Percentiles rank a stretch among this genome's conserved stretches.
Conservation (phyloP, 2,329 filamentous ascomycete genomes). For the Fusarium sambucinum region DNA sequence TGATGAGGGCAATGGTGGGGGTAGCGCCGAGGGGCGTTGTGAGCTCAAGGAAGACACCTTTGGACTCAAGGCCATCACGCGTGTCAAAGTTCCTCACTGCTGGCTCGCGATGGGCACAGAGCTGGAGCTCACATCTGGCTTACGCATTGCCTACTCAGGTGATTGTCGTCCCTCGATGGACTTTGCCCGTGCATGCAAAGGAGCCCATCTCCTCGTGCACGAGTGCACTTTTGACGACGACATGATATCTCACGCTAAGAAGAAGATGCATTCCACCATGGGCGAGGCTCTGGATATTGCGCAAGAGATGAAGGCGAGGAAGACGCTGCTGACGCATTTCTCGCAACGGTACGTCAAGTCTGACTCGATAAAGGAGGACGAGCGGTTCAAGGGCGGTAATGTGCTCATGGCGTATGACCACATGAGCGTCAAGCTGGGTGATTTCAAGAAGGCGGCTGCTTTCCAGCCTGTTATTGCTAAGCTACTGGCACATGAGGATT, state of each 20-base stretch:
- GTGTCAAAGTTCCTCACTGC: slow-evolving; percentile 81
- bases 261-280: slow-evolving; percentile 92
- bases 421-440: slow-evolving; percentile 78
- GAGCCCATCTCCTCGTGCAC: slow-evolving; percentile 88
- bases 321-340: slow-evolving; percentile 92
- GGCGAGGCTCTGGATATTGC: slow-evolving; percentile 86
- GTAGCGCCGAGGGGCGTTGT: slow-evolving; percentile 52
- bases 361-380: slow-evolving; percentile 48
- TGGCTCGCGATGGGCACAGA: slow-evolving; percentile 79
- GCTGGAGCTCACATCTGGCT: slow-evolving; percentile 80
- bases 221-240: slow-evolving; percentile 97
- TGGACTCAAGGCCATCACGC: slow-evolving; percentile 75
- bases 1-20: slow-evolving; percentile 29
- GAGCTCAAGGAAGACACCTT: slow-evolving; percentile 61
- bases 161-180: slow-evolving; percentile 83
- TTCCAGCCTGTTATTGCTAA: slow-evolving; percentile 45
- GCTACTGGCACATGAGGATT: slow-evolving; percentile 28
- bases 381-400: slow-evolving; percentile 54
- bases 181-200: slow-evolving; percentile 78
- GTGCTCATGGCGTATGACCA: slow-evolving; percentile 83
- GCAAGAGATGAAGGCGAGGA: slow-evolving; percentile 79
- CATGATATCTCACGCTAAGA: slow-evolving; percentile 78
- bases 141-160: slow-evolving; percentile 93
- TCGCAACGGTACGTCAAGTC: slow-evolving; percentile 89
- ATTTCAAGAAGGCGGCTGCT: slow-evolving; percentile 73